Evolutionary conservation across 257 asterid genomes (phyloP), one percentile per base, ranked within the genome.

Genomic region (Capsicum rhomboideum): DNA sequence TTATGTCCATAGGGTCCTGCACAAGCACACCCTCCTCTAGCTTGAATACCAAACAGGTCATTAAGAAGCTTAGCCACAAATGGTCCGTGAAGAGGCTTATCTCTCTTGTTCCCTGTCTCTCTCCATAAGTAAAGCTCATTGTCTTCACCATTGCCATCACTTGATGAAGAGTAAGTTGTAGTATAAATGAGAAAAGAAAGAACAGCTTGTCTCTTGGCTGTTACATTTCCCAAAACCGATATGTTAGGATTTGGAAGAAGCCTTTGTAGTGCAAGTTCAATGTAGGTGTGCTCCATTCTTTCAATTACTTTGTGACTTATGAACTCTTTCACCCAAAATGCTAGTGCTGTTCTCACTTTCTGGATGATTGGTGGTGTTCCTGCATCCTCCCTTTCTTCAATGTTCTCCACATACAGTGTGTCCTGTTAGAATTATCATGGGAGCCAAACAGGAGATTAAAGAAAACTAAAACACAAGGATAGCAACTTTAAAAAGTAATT

Each of bases 21-120:
- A 16, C 94, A 91, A 58, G 92, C 90, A 34, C 94, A 91, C 3
- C 94, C 93, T n/a, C 94, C 94, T 40, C 94, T 92, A 34, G 94
- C 90, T 59, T 90, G 93, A 78, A 91, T 90, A 10, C 94, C 94
- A 28, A 91, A 91, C 0, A 90, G 90, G 86, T 91, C 94, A 26
- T 90, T 91, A 8, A 91, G 84, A 23, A 90, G 91, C 23, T 91
- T 91, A 52, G 94, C 92, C 1, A 90, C 90, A 40, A 90, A 91
- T 6, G 94, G 84, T 14, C 92, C 94, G 49, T 90, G 86, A 61
- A 91, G 85, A 10, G 92, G 92, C 83, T 91, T 91, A 42, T 53
- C 84, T 55, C 21, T 81, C 23, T 21, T 79, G 74, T 44, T 54
- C 31, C 20, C 54, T 40, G 54, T 40, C 3, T 69, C 54, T 40